phyloP scores from a whole-genome alignment of 345 rosid genomes.

The Erysimum cheiranthoides region DNA sequence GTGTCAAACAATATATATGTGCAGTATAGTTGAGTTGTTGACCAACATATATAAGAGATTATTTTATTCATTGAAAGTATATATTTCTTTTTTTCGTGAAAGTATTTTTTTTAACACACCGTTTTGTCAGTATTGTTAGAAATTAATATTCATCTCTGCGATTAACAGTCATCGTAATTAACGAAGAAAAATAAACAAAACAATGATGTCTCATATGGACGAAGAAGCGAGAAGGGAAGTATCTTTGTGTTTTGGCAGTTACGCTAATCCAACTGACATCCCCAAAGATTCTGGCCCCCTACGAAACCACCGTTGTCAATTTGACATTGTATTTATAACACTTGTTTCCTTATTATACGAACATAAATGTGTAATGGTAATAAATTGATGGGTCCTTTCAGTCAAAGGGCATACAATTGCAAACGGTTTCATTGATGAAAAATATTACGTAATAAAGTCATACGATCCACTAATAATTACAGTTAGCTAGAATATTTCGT shows the following conservation, averaged over 20 bases:
- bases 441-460: conserved; percentile 12
- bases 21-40: conserved; percentile 6
- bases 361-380: neutral
- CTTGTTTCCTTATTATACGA: neutral
- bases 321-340: neutral
- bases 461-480: conserved; percentile 14
- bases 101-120: neutral
- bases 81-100: no score
- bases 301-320: neutral
- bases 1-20: neutral
- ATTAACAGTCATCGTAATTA: conserved; percentile 24
- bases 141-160: neutral
- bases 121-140: neutral
- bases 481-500: neutral
- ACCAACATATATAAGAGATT: neutral
- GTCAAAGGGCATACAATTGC: neutral
- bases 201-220: conserved; percentile 8
- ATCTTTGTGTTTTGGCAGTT: conserved; percentile 39
- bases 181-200: conserved; percentile 21
- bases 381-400: neutral
- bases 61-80: neutral
- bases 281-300: conserved; percentile 42
- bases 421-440: neutral
- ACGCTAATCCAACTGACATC: conserved; percentile 35
- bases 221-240: conserved; percentile 22